phyloP scores from a whole-genome alignment of 2,329 filamentous ascomycete species.

The Fusarium sp. region DNA sequence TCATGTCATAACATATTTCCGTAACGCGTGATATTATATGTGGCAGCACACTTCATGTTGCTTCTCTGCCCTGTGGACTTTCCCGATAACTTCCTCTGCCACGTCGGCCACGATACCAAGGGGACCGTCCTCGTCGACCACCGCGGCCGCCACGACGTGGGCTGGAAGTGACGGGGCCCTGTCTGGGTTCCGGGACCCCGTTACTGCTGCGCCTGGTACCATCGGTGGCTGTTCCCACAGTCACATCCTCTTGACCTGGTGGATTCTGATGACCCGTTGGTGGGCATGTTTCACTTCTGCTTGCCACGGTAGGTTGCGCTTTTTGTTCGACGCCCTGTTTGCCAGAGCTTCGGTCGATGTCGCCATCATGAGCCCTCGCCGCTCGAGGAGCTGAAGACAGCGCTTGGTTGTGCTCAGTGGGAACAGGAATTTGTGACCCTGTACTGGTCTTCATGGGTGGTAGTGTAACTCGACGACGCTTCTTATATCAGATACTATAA shows the following conservation, averaged over 20 bases:
- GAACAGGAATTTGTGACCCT: slow-evolving; percentile 46
- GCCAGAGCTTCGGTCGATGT: neutral
- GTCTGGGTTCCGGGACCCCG: slow-evolving; percentile 14
- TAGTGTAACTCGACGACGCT: slow-evolving; percentile 47
- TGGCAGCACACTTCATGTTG: slow-evolving; percentile 7
- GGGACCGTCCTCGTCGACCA: slow-evolving; percentile 44
- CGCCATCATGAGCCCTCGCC: neutral
- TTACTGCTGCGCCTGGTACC: slow-evolving; percentile 19
- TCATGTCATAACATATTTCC: slow-evolving; percentile 1
- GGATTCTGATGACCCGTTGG: neutral
- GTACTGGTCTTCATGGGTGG: slow-evolving; percentile 34
- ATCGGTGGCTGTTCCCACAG: neutral
- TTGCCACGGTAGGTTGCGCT: neutral
- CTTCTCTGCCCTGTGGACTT: slow-evolving; percentile 1
- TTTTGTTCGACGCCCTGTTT: neutral
- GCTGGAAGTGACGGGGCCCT: neutral
- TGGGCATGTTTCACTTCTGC: neutral
- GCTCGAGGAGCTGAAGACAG: neutral
- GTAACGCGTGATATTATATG: neutral
- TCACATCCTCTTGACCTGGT: neutral
- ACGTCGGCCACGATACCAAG: slow-evolving; percentile 48
- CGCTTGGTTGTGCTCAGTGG: slow-evolving; percentile 28
- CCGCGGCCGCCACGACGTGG: slow-evolving; percentile 39
- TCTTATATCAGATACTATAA: slow-evolving; percentile 21
- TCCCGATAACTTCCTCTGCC: slow-evolving; percentile 39